phyloP scores from a whole-genome alignment of 805 yeast genomes.

The Ogataea siamensis region DNA sequence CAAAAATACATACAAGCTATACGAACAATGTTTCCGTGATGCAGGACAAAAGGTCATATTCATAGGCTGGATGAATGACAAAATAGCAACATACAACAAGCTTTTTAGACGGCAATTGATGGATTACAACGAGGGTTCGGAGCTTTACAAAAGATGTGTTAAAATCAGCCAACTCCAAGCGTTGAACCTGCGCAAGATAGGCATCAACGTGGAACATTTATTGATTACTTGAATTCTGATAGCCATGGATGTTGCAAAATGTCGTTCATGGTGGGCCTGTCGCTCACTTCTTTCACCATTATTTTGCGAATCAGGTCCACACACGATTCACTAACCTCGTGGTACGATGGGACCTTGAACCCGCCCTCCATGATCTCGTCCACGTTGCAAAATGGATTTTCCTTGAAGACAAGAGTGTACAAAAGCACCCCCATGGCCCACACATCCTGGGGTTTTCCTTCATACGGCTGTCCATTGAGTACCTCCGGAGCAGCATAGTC shows the following conservation, averaged over 20 bases:
- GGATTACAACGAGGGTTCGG: constrained; percentile 54
- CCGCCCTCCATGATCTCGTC: constrained; percentile 95
- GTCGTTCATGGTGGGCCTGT: constrained; percentile 73
- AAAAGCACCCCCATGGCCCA: constrained; percentile 95
- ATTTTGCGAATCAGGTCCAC: constrained; percentile 60
- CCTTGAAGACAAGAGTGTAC: constrained; percentile 87
- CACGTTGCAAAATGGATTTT: constrained; percentile 92
- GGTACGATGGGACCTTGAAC: constrained; percentile 57
- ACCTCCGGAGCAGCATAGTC: constrained; percentile 99
- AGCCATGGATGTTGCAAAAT: constrained; percentile 75
- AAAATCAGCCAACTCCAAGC: constrained; percentile 57
- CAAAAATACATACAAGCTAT: constrained; percentile 54
- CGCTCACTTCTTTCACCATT: constrained; percentile 60
- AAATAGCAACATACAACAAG: constrained; percentile 56
- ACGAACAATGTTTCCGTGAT: constrained; percentile 45
- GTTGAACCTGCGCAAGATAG: constrained; percentile 56
- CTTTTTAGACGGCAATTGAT: constrained; percentile 65
- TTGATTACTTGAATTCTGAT: constrained; percentile 31
- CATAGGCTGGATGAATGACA: constrained; percentile 74
- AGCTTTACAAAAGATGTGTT: constrained; percentile 54
- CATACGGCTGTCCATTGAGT: constrained; percentile 80
- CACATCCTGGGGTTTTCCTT: constrained; percentile 91
- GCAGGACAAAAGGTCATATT: constrained; percentile 34
- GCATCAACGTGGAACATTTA: constrained; percentile 72
- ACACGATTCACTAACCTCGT: constrained; percentile 59